A percentile compares a stretch with the other conserved stretches of the same genome.
These are phyloP conservation scores for Hymenoscyphus scutula DNA, from an alignment of 2,329 filamentous ascomycete species.

Conservation along the genomic window DNA sequence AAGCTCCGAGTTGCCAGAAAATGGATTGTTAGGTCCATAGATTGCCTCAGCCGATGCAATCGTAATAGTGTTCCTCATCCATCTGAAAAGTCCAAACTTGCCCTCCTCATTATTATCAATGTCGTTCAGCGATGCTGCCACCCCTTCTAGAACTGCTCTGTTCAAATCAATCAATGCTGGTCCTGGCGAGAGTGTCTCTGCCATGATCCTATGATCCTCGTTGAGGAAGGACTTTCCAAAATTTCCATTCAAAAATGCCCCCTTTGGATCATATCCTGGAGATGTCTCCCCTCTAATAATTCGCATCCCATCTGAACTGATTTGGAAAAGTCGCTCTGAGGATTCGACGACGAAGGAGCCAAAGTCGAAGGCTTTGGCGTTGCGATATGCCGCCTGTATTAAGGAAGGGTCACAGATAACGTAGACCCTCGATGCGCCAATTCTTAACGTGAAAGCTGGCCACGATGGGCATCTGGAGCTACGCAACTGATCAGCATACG, in stretches of 20 bases:
- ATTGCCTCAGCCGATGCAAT: constrained; percentile 42
- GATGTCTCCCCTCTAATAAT: constrained; percentile 33
- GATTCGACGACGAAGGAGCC: constrained; percentile 43
- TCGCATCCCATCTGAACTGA: constrained; percentile 36
- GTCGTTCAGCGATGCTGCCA: constrained; percentile 37
- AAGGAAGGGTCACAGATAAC: constrained; percentile 44
- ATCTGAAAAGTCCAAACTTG: constrained; percentile 39
- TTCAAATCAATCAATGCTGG: constrained; percentile 41
- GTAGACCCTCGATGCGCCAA: constrained; percentile 46
- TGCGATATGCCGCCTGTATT: constrained; percentile 41
- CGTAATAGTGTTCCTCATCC: constrained; percentile 42
- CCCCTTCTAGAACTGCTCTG: constrained; percentile 38
- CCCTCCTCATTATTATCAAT: constrained; percentile 30
- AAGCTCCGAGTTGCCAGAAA: constrained; percentile 38
- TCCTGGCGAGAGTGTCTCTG: constrained; percentile 36
- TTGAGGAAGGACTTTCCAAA: constrained; percentile 37
- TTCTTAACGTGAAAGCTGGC: constrained; percentile 45
- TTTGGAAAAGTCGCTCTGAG: constrained; percentile 40
- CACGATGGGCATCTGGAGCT: constrained; percentile 28
- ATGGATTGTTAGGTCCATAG: constrained; percentile 47
- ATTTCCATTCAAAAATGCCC: constrained; percentile 26
- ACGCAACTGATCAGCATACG: constrained; percentile 1
- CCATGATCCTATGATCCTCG: constrained; percentile 39
- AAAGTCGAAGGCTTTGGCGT: constrained; percentile 43
- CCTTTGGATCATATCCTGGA: constrained; percentile 30